Conservation (phyloP, 805 yeast species). For the Candida berthetii region DNA sequence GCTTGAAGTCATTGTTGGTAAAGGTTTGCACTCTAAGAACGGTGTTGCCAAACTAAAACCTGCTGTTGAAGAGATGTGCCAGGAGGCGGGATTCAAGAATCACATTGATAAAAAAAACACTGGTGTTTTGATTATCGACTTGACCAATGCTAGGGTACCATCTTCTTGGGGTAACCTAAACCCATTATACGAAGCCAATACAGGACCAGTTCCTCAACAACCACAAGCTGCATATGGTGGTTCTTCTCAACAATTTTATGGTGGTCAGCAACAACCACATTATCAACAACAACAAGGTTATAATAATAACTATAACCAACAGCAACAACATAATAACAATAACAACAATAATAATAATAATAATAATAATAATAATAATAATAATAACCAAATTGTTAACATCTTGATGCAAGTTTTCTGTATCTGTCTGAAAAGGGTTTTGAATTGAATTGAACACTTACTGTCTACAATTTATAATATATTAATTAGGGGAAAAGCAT, state of each 20-base stretch:
- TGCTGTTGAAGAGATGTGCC: conserved; percentile 75
- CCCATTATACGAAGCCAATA: conserved; percentile 9
- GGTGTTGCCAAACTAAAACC: conserved; percentile 89
- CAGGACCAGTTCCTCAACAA: conserved; percentile 12
- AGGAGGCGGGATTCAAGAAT: conserved; percentile 53
- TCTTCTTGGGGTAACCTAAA: conserved; percentile 21
- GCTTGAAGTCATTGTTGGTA: conserved; percentile 85
- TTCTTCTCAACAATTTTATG: conserved; percentile 21
- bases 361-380: conserved; percentile 12
- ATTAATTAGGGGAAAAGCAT: too few species aligned
- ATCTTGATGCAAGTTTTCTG: conserved; percentile 25
- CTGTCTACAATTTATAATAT: too few species aligned
- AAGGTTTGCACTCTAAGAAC: conserved; percentile 77
- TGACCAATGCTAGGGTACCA: conserved; percentile 42
- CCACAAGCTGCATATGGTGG: conserved; percentile 25
- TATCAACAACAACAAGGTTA: conserved; percentile 13
- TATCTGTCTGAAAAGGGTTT: conserved; percentile 24
- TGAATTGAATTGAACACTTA: conserved; percentile 8
- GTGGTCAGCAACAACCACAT: conserved; percentile 21
- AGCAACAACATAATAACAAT: conserved; percentile 13
- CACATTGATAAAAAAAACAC: conserved; percentile 64
- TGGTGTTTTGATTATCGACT: conserved; percentile 75
- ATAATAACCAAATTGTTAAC: conserved; percentile 7
- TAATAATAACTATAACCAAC: conserved; percentile 16
- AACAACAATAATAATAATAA: too few species aligned